Evolutionary conservation across 495 filamentous ascomycete genomes (phyloP).

Genomic region (Sabuloglossum arenarium): DNA sequence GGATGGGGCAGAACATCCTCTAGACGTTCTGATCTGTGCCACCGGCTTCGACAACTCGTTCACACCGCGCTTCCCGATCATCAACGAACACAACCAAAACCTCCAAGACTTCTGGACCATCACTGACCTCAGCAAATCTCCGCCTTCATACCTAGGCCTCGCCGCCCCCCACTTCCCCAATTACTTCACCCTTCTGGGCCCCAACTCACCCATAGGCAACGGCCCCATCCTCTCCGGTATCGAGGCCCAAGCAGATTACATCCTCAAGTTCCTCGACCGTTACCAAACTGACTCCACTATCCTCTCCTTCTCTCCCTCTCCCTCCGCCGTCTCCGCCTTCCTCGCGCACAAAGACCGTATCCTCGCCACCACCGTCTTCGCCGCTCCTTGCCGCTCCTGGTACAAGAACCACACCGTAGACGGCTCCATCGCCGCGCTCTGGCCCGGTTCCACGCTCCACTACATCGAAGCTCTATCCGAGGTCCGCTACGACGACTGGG

Average conservation of each 20-base stretch:
- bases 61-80: slow-evolving; percentile 37
- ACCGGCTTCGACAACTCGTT: slow-evolving; percentile 43
- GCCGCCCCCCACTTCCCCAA: slow-evolving; percentile 46
- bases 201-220: slow-evolving; percentile 26
- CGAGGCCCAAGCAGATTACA: slow-evolving; percentile 37
- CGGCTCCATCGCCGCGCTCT: slow-evolving; percentile 37
- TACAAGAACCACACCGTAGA: slow-evolving; percentile 42
- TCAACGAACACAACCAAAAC: slow-evolving; percentile 25
- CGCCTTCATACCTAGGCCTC: slow-evolving; percentile 42
- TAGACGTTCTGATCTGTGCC: slow-evolving; percentile 37
- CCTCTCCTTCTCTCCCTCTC: slow-evolving; percentile 30
- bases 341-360: slow-evolving; percentile 38
- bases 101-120: slow-evolving; percentile 24
- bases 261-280: slow-evolving; percentile 43
- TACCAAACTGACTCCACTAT: slow-evolving; percentile 35
- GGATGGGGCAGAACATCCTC: slow-evolving; percentile 10
- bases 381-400: slow-evolving; percentile 46
- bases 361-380: slow-evolving; percentile 37
- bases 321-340: slow-evolving; percentile 38
- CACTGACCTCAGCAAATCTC: slow-evolving; percentile 22
- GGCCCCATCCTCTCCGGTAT: slow-evolving; percentile 30
- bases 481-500: slow-evolving; percentile 54
- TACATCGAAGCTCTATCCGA: slow-evolving; percentile 32
- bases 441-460: slow-evolving; percentile 42
- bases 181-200: slow-evolving; percentile 30